A percentile compares a stretch with the other conserved stretches of the same genome.
Conservation (phyloP, 495 filamentous ascomycete genomes). For the Mycothermus thermophilus region DNA sequence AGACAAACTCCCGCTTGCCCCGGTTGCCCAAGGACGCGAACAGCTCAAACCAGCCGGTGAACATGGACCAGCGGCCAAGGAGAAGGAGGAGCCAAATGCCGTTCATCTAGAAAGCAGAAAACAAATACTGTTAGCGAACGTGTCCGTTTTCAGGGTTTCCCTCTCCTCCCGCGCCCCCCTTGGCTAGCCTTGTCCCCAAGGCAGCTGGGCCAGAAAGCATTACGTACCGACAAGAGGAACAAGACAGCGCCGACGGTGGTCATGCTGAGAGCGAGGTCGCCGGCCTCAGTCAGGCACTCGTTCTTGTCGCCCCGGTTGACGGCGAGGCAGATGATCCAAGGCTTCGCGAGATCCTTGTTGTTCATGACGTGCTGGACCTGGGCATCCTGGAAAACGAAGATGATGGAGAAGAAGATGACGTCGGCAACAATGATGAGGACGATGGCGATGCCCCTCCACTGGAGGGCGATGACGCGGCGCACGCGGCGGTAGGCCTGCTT, state of each 20-base stretch:
- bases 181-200: no score
- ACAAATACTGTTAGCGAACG: constrained; percentile 4
- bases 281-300: constrained; percentile 45
- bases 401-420: constrained; percentile 79
- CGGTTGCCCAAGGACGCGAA: constrained; percentile 31
- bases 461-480: constrained; percentile 71
- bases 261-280: constrained; percentile 50
- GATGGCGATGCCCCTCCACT: constrained; percentile 84
- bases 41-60: constrained; percentile 68
- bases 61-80: constrained; percentile 67
- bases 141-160: no score
- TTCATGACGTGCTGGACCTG: constrained; percentile 41
- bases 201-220: no score
- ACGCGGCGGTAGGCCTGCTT: constrained; percentile 79
- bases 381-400: constrained; percentile 77
- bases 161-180: no score
- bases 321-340: constrained; percentile 62
- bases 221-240: constrained; percentile 57
- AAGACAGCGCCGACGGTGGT: constrained; percentile 70
- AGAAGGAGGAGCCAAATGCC: constrained; percentile 76
- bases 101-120: constrained; percentile 42
- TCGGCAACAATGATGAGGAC: constrained; percentile 78
- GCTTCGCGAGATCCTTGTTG: constrained; percentile 36
- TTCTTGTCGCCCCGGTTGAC: constrained; percentile 45
- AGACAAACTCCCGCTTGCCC: constrained; percentile 64